Evolutionary conservation across 148 eudicot species (phyloP).

Genomic region (Cornus florida): DNA sequence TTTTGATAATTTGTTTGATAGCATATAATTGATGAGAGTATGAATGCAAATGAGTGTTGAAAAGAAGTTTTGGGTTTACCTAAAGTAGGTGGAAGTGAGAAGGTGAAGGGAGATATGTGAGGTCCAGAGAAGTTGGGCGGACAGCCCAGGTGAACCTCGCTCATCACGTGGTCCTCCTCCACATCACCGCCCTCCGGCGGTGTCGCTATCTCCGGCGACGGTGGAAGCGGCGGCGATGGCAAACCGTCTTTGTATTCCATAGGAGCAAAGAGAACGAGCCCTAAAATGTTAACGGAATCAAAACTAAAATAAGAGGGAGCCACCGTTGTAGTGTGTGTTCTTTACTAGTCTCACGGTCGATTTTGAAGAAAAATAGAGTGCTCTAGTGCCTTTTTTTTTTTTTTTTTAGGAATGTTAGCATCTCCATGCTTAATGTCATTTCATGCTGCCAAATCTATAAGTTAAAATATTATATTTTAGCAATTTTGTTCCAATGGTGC

Average conservation of each 20-base stretch:
- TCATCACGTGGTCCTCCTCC: slow-evolving; percentile 68
- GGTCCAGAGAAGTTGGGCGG: slow-evolving; percentile 63
- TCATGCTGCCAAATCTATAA: too few species aligned
- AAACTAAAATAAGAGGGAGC: too few species aligned
- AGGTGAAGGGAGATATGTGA: slow-evolving; percentile 64
- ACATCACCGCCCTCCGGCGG: slow-evolving; percentile 9
- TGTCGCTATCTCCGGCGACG: slow-evolving; percentile 11
- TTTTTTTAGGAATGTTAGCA: too few species aligned
- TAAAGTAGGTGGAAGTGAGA: slow-evolving; percentile 48
- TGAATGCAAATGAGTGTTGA: neutral
- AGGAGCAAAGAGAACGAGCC: neutral
- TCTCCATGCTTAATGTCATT: too few species aligned
- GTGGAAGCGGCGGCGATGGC: slow-evolving; percentile 5
- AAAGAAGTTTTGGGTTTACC: neutral
- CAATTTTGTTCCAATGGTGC: too few species aligned
- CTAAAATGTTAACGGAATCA: too few species aligned
- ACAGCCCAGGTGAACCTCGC: slow-evolving; percentile 93
- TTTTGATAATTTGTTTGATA: neutral
- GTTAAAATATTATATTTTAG: too few species aligned
- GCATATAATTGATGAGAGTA: neutral
- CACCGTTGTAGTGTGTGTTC: too few species aligned
- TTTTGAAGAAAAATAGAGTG: too few species aligned
- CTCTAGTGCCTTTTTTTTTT: too few species aligned
- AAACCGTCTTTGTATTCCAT: slow-evolving; percentile 1
- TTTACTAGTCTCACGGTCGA: too few species aligned